These are phyloP conservation scores for Gracilaria caudata DNA, from an alignment of 23 red algal genomes.

Conservation along the genomic window DNA sequence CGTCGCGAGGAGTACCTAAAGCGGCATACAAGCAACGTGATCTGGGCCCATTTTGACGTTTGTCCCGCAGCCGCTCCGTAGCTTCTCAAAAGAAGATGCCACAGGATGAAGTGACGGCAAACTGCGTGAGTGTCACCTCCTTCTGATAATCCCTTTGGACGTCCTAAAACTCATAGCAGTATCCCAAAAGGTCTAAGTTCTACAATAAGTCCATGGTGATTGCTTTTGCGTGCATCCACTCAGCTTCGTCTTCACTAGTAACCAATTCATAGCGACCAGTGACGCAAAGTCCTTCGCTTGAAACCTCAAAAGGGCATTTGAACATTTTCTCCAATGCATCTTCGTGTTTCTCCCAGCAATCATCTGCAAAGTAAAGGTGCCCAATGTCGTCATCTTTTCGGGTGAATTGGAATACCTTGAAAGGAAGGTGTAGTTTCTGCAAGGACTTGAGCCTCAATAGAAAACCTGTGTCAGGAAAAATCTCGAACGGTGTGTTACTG, in stretches of 20 bases:
- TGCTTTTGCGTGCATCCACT: neutral
- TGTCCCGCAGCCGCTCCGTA: no score
- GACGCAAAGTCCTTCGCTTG: neutral
- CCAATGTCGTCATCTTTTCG: neutral
- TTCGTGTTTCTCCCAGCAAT: neutral
- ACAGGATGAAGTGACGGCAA: no score
- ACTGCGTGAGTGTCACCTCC: no score
- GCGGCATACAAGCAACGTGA: no score
- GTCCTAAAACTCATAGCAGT: no score
- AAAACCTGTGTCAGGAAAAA: neutral
- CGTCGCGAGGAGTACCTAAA: no score
- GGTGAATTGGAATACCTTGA: neutral
- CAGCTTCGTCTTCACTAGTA: neutral
- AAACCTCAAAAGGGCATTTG: neutral
- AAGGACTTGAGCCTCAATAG: neutral
- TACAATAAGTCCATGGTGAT: neutral
- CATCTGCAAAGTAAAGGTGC: neutral
- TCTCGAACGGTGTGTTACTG: neutral
- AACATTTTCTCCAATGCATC: neutral
- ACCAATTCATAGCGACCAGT: neutral
- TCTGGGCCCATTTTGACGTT: no score
- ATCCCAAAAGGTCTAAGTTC: no score
- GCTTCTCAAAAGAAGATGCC: no score
- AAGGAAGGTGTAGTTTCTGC: neutral
- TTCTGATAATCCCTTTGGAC: no score